Evolutionary conservation across 108 stramenopile genomes (phyloP).

Genomic region (Nitzschia sp.): DNA sequence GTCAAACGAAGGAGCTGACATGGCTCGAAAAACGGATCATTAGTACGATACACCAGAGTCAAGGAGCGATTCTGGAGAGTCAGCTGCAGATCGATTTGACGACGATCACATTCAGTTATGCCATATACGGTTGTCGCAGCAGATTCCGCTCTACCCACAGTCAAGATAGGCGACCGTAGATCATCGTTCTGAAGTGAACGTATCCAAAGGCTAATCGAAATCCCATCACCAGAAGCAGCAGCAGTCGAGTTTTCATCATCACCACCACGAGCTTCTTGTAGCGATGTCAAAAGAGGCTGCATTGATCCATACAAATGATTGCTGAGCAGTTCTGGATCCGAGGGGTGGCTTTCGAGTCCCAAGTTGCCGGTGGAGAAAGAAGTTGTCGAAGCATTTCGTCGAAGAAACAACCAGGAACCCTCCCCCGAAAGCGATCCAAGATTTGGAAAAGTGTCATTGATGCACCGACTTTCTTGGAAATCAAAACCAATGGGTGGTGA

Average conservation of each 20-base stretch:
- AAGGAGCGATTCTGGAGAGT: constrained; percentile 12
- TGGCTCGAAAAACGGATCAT: constrained; percentile 34
- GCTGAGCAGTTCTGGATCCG: neutral
- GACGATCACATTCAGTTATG: constrained; percentile 20
- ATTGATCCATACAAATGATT: neutral
- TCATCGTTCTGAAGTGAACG: neutral
- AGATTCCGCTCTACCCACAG: neutral
- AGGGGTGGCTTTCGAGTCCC: neutral
- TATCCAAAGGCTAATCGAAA: constrained; percentile 19
- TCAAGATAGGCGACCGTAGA: neutral
- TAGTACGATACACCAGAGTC: constrained; percentile 34
- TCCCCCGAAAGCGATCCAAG: neutral
- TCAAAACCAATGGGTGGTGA: no score
- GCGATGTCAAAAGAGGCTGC: neutral
- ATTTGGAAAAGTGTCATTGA: neutral
- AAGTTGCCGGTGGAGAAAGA: neutral
- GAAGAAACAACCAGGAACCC: neutral
- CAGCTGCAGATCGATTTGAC: constrained; percentile 30
- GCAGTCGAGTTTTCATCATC: neutral
- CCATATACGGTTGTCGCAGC: neutral
- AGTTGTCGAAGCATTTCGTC: neutral
- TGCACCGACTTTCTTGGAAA: neutral
- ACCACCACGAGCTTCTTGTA: no score
- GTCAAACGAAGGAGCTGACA: constrained; percentile 19
- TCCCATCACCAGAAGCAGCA: neutral